Evolutionary conservation across 2,329 filamentous ascomycete genomes (phyloP), one percentile per base, ranked within the genome.

Genomic region (Botrytis porri): DNA sequence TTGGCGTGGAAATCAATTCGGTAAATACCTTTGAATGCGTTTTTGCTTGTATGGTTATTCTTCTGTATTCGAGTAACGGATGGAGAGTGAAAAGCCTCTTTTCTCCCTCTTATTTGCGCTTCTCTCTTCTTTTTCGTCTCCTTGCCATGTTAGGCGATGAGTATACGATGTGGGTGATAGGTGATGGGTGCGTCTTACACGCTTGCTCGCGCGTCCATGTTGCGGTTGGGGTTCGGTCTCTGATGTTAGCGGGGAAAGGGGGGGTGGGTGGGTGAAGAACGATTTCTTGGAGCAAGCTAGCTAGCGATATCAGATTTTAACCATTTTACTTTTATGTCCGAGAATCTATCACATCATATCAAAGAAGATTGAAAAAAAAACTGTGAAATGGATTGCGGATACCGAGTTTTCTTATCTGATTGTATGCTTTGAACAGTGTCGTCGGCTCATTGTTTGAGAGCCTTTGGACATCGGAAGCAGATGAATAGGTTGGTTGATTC

Each of bases 11-110:
- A 66, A n/a, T 37, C 10, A 22, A 37, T 65, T 65, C 22, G 32
- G 32, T 35, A 37, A 35, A 54, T 22, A 39, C 32, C 35, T n/a
- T 51, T 37, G 32, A 51, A 51, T 51, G 29, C 32, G 18, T 16
- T 54, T 54, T 39, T 37, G 64, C 22, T 51, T 66, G 64, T 51
- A 39, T 54, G 32, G 37, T 16, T 65, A 65, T 51, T 51, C 45
- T 51, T 66, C 32, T 51, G 16, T 66, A 37, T 45, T 37, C 29
- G 25, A 51, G 43, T 45, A 9, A 10, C 0, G 35, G 32, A 39
- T 51, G 63, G 43, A 37, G 43, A 51, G 43, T 3, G 22, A 51
- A 51, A 66, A 51, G 29, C 10, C 41, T 18, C 18, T 65, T 29
- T 65, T 48, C n/a, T n/a, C 10, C 12, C 6, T n/a, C 14, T 0